These are phyloP conservation scores for Thielaviopsis ethacetica DNA, from an alignment of 2,329 filamentous ascomycete species.

Conservation along the genomic window DNA sequence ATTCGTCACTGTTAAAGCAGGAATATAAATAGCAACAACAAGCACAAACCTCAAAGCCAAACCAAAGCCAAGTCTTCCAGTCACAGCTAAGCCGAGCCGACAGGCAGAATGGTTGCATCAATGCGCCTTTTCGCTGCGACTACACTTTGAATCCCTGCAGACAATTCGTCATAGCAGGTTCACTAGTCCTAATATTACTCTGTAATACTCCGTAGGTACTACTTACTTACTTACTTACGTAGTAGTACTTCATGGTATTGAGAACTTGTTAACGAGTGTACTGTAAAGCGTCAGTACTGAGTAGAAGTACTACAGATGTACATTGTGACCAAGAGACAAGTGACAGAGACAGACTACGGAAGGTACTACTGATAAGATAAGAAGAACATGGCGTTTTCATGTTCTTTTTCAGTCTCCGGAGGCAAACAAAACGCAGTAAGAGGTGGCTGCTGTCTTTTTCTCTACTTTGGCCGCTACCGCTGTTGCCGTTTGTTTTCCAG, in stretches of 20 bases:
- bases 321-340: too few relatives aligned
- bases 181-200: background rate
- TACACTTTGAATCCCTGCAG: background rate
- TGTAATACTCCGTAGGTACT: too few relatives aligned
- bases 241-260: too few relatives aligned
- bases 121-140: background rate
- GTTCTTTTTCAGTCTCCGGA: background rate
- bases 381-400: background rate
- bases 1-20: background rate
- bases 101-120: background rate
- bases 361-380: background rate
- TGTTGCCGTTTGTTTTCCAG: background rate
- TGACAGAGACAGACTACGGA: too few relatives aligned
- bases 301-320: too few relatives aligned
- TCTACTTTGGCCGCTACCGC: background rate
- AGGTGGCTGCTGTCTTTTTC: too few relatives aligned
- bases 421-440: too few relatives aligned
- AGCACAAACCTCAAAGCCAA: background rate
- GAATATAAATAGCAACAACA: background rate
- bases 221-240: too few relatives aligned
- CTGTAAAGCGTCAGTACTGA: too few relatives aligned
- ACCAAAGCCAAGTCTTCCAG: background rate
- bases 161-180: background rate
- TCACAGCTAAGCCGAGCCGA: background rate
- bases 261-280: too few relatives aligned